These are phyloP conservation scores for Otatea glauca DNA, from an alignment of 176 grass and related monocot genomes.

Conservation along the genomic window DNA sequence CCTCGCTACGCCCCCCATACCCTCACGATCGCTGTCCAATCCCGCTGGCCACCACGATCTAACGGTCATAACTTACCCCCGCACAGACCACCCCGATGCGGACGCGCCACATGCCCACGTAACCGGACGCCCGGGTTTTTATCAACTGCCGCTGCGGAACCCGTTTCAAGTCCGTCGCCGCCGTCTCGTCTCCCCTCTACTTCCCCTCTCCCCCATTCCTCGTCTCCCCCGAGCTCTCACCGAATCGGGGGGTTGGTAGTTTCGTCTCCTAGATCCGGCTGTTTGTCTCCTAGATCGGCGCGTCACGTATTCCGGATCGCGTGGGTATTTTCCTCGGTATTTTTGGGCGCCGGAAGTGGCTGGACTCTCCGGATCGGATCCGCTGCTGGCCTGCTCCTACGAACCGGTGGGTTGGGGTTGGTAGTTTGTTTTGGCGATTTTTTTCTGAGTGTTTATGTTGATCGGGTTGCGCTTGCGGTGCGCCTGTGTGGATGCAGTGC, in stretches of 20 bases:
- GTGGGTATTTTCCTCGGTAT: too few relatives aligned
- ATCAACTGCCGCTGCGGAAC: background rate
- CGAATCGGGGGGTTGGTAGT: background rate
- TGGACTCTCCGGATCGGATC: conserved; percentile 17
- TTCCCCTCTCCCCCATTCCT: background rate
- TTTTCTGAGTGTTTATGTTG: background rate
- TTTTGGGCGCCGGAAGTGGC: background rate
- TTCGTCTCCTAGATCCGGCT: background rate
- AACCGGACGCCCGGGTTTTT: background rate
- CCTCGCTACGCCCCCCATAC: too few relatives aligned
- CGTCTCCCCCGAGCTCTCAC: background rate
- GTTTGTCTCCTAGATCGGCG: background rate
- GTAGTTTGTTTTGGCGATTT: background rate
- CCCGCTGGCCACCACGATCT: too few relatives aligned
- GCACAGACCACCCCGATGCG: too few relatives aligned
- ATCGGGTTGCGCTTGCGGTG: background rate
- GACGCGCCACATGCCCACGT: too few relatives aligned
- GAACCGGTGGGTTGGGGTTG: conserved; percentile 7
- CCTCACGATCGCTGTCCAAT: too few relatives aligned
- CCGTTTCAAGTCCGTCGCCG: background rate
- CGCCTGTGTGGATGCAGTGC: background rate
- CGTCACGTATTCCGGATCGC: background rate
- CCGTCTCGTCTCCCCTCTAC: background rate
- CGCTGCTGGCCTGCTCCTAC: background rate
- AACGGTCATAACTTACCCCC: too few relatives aligned